phyloP scores from a whole-genome alignment of 176 grass and related monocot genomes.

The Bonia amplexicaulis region DNA sequence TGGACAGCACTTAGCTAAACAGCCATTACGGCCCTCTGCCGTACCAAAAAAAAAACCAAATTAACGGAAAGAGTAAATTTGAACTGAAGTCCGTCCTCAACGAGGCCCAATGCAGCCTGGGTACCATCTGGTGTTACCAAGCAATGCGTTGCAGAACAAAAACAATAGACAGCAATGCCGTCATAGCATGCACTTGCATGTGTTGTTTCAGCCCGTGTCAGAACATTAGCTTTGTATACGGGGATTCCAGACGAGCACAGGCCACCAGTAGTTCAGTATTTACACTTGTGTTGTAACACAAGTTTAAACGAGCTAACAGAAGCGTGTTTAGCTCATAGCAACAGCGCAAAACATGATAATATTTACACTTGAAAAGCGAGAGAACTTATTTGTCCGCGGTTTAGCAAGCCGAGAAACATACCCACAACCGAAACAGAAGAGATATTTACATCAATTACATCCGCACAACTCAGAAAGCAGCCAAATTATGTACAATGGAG shows the following conservation, averaged over 20 bases:
- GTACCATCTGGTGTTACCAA: no score
- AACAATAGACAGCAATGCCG: neutral
- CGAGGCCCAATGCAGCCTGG: no score
- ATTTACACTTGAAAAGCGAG: constrained; percentile 27
- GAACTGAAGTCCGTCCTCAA: no score
- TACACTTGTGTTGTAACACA: no score
- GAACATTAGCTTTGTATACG: neutral
- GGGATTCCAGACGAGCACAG: neutral
- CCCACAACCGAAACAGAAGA: neutral
- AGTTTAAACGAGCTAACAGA: neutral
- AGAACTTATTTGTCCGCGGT: neutral
- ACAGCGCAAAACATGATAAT: neutral
- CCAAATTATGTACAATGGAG: constrained; percentile 31
- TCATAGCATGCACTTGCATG: neutral
- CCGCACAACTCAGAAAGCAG: neutral
- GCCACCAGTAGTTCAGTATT: neutral
- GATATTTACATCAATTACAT: constrained; percentile 44
- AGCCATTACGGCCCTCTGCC: no score
- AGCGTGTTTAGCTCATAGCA: neutral
- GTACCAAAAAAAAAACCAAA: no score
- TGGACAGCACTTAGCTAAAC: no score
- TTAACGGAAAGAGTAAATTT: no score
- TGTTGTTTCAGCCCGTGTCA: neutral
- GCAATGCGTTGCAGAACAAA: no score
- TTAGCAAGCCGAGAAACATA: neutral